These are phyloP conservation scores for Glaciozyma martinii DNA, from an alignment of 768 basidiomycete genomes.

Conservation along the genomic window DNA sequence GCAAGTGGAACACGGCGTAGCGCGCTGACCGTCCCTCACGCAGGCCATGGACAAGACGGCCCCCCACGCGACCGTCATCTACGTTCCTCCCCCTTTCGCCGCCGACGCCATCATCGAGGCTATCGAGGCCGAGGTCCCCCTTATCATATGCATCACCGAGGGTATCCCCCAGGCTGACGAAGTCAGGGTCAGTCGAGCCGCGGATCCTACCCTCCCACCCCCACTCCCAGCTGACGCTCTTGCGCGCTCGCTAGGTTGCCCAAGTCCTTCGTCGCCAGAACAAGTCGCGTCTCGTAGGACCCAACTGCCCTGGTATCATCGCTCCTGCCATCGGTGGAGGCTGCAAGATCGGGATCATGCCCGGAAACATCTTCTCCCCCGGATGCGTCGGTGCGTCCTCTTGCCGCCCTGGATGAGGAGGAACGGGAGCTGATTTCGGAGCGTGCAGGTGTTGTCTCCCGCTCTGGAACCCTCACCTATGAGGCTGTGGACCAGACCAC, in stretches of 20 bases:
- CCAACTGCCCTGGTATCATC: constrained; percentile 97
- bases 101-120: constrained; percentile 98
- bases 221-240: not conserved
- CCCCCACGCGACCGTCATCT: constrained; percentile 92
- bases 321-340: constrained; percentile 62
- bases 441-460: constrained; percentile 72
- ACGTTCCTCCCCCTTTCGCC: constrained; percentile 92
- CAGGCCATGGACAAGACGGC: constrained; percentile 77
- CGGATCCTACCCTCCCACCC: not conserved
- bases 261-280: constrained; percentile 90
- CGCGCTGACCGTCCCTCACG: not conserved
- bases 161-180: constrained; percentile 97
- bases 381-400: constrained; percentile 73
- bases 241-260: constrained; percentile 54
- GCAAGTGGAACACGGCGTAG: not conserved
- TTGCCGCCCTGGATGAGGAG: not conserved
- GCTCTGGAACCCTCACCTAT: constrained; percentile 92
- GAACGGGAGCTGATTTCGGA: not conserved
- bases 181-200: constrained; percentile 57
- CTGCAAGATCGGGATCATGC: constrained; percentile 97
- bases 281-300: constrained; percentile 89
- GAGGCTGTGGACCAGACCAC: constrained; percentile 89
- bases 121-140: constrained; percentile 91
- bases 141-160: constrained; percentile 98
- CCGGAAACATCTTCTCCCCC: constrained; percentile 92